Percentiles rank a stretch among this genome's conserved stretches.
These are phyloP conservation scores for Colletotrichum sublineola DNA, from an alignment of 2,329 filamentous ascomycete genomes.

Conservation along the genomic window DNA sequence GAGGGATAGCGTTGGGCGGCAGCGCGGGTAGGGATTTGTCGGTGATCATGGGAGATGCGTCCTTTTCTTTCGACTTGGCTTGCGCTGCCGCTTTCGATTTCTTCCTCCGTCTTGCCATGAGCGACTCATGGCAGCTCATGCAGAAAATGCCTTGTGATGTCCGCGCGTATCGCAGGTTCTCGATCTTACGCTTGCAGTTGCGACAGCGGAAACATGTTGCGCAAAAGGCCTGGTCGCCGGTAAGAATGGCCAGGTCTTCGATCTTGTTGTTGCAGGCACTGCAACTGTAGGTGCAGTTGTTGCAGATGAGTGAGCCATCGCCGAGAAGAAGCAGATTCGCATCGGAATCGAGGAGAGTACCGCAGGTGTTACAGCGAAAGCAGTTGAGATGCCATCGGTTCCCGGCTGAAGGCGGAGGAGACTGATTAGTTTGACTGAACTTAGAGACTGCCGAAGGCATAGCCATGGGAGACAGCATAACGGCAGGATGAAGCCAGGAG, in stretches of 20 bases:
- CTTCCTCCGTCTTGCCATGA: conserved; percentile 94
- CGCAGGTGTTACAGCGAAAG: conserved; percentile 97
- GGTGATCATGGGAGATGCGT: conserved; percentile 75
- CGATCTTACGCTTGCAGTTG: conserved; percentile 99
- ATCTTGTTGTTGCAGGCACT: conserved; percentile 98
- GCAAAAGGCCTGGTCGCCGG: conserved; percentile 97
- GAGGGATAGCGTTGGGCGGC: conserved; percentile 79
- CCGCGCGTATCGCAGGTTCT: conserved; percentile 96
- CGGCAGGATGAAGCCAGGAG: conserved; percentile 6
- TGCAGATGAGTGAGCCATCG: conserved; percentile 98
- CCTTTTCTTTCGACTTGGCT: conserved; percentile 73
- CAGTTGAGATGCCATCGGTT: conserved; percentile 99
- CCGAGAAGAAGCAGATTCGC: conserved; percentile 96
- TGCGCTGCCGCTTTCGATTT: conserved; percentile 78
- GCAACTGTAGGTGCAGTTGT: conserved; percentile 99
- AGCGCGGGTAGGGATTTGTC: conserved; percentile 95
- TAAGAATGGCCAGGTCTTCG: conserved; percentile 96
- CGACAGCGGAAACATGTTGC: conserved; percentile 96
- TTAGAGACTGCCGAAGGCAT: conserved; percentile 42
- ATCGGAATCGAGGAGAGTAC: conserved; percentile 95
- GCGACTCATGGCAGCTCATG: conserved; percentile 97
- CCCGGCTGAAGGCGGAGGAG: conserved; percentile 69
- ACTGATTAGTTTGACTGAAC: conserved; percentile 46
- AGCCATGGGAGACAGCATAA: conserved; percentile 32
- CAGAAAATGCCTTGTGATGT: conserved; percentile 99